Evolutionary conservation across 129 eudicot species (phyloP).

Genomic region (Flaveria trinervia): DNA sequence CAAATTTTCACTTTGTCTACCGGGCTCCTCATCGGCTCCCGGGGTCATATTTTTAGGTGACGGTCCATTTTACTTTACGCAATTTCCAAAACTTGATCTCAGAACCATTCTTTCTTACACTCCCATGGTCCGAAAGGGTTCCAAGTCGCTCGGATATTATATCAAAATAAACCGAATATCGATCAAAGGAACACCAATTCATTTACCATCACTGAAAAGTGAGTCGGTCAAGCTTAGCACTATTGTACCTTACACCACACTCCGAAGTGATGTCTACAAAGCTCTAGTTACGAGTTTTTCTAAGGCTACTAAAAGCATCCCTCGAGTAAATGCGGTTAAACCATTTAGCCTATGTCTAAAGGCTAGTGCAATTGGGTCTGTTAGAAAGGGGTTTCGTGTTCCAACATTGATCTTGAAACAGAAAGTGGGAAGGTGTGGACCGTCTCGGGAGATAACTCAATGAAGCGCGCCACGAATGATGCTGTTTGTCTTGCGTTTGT

Average conservation of each 20-base stretch:
- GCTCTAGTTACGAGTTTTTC: not conserved
- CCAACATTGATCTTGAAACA: slow-evolving; percentile 32
- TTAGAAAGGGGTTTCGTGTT: slow-evolving; percentile 9
- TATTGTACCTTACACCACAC: slow-evolving; percentile 36
- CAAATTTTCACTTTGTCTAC: slow-evolving; percentile 45
- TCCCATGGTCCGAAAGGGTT: not conserved
- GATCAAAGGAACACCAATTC: not conserved
- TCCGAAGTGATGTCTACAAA: slow-evolving; percentile 40
- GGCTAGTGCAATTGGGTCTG: slow-evolving; percentile 19
- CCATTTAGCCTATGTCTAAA: slow-evolving; percentile 37
- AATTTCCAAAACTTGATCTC: slow-evolving; percentile 31
- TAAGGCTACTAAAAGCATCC: not conserved
- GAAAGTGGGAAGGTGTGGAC: slow-evolving; percentile 45
- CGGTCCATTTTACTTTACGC: slow-evolving; percentile 34
- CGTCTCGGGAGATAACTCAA: slow-evolving; percentile 32
- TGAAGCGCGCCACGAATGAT: slow-evolving; percentile 27
- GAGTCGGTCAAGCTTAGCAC: slow-evolving; percentile 27
- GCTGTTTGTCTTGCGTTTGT: not conserved
- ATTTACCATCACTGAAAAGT: not conserved
- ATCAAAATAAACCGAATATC: not conserved
- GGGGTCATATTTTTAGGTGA: slow-evolving; percentile 49
- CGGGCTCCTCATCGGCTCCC: slow-evolving; percentile 8
- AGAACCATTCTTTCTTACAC: slow-evolving; percentile 23
- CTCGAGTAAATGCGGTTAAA: not conserved
- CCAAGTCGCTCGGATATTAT: not conserved